Base-by-base conservation (phyloP, 2,329 filamentous ascomycete species). In the Pezicula carpinea region DNA sequence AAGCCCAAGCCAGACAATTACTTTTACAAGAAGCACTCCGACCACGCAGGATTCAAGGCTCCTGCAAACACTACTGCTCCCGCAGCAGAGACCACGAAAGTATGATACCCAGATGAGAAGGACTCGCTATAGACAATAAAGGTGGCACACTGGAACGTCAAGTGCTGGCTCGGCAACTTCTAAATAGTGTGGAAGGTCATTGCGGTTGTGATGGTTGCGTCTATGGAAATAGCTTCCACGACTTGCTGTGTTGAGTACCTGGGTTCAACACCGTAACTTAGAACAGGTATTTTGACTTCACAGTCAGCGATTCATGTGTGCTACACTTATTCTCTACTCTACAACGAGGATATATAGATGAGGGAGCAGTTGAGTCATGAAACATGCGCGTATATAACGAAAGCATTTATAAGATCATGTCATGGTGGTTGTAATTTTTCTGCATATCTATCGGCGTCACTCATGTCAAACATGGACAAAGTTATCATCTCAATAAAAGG, bases 11-110 rank as follows among this genome's bases (percentile, higher is more conserved):
- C 77, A 39, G 80, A 83, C 50, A 81, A 80, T 64, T 90, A 87
- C 70, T 84, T 83, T 66, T 96, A 96, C 73, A 93, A 93, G 74
- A 87, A 85, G 67, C 92, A 97, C 71, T 80, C 83, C 36, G 89
- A 95, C 65, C 90, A 96, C 68, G 82, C 84, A 47, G 88, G 87
- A 13, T 96, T 90, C 72, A 82, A 85, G 61, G 77, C 74, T 1
- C 78, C 80, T 15, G 57, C 53, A 14, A 50, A 51, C 5, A 57
- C 59, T 26, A 48, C 50, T 6, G 47, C 34, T 15, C 55, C 59
- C 29, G 39, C 55, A 40, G 51, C 54, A 40, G 48, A 59, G 43
- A 53, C 49, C 4, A 52, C 52, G 33, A 56, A 53, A 52, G 49
- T 48, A 55, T 58, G 44, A 56, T 51, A 55, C 47, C 50, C 36